Evolutionary conservation across 768 basidiomycete genomes (phyloP).

Genomic region (Boletus fagicola): DNA sequence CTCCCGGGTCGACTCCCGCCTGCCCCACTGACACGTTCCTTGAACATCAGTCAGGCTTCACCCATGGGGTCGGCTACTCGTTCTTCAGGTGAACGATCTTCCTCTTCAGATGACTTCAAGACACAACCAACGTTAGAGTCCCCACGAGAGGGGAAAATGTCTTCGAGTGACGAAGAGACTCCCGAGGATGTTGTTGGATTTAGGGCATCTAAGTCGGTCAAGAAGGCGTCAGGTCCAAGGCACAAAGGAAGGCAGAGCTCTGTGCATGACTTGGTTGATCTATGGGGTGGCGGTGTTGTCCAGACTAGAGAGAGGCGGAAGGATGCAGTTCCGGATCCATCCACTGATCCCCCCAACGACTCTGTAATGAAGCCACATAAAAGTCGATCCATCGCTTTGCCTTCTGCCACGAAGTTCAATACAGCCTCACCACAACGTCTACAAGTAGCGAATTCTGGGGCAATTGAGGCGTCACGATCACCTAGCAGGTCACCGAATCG

Average conservation of each 20-base stretch:
- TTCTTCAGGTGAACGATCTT: conserved; percentile 18
- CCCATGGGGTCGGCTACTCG: conserved; percentile 7
- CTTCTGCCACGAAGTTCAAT: conserved; percentile 20
- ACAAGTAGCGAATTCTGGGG: conserved; percentile 17
- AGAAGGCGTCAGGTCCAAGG: conserved; percentile 30
- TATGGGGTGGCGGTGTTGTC: conserved; percentile 62
- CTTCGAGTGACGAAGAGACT: conserved; percentile 57
- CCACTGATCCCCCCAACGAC: conserved; percentile 18
- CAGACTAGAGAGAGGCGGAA: conserved; percentile 45
- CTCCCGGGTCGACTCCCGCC: conserved; percentile 6
- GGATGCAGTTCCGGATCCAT: conserved; percentile 18
- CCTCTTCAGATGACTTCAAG: conserved; percentile 51
- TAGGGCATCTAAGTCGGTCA: conserved; percentile 18
- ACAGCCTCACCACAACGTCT: conserved; percentile 28
- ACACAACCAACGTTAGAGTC: conserved; percentile 32
- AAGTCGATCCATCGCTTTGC: conserved; percentile 18
- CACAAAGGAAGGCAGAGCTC: conserved; percentile 67
- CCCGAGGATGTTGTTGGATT: conserved; percentile 47
- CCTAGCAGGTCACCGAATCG: conserved; percentile 32
- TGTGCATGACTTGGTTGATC: conserved; percentile 77
- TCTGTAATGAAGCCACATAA: conserved; percentile 17
- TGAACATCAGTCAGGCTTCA: conserved; percentile 11
- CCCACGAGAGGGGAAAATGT: conserved; percentile 32
- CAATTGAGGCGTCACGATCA: conserved; percentile 22
- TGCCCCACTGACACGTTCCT: conserved; percentile 4